These are phyloP conservation scores for Triadica sebifera DNA, from an alignment of 345 rosid species.

Conservation along the genomic window DNA sequence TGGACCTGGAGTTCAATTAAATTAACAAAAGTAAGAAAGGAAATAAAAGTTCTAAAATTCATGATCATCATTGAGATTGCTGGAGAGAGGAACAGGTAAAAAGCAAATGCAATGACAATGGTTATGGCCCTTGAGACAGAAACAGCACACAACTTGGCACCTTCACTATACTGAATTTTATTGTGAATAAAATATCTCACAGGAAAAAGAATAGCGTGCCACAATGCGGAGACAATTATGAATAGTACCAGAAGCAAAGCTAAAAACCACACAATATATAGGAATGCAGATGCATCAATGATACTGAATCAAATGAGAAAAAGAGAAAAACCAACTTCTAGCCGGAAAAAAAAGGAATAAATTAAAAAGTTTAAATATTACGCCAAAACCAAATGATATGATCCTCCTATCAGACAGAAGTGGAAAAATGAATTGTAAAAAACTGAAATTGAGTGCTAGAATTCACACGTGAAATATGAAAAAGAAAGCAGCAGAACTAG, in stretches of 20 bases:
- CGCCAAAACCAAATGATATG: no score
- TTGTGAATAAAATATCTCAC: conserved; percentile 4
- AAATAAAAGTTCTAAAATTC: no score
- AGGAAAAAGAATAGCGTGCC: conserved; percentile 20
- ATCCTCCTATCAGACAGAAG: not conserved
- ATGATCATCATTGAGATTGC: conserved; percentile 20
- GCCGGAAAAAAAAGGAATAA: not conserved
- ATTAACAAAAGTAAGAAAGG: conserved; percentile 16
- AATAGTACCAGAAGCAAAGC: not conserved
- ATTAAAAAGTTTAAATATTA: not conserved
- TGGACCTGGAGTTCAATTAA: conserved; percentile 36
- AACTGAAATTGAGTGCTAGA: not conserved
- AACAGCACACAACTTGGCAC: conserved; percentile 19
- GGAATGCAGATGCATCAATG: not conserved
- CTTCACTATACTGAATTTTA: not conserved
- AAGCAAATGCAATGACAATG: not conserved
- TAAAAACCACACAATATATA: not conserved
- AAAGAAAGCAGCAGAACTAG: not conserved
- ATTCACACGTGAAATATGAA: not conserved
- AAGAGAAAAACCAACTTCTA: not conserved
- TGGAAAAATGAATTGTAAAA: not conserved
- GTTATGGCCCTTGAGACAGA: no score
- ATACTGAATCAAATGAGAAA: not conserved
- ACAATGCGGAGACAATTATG: conserved; percentile 23
- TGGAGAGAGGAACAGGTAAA: not conserved